Evolutionary conservation across 495 filamentous ascomycete species (phyloP).

Genomic region (Lophium mytilinum): DNA sequence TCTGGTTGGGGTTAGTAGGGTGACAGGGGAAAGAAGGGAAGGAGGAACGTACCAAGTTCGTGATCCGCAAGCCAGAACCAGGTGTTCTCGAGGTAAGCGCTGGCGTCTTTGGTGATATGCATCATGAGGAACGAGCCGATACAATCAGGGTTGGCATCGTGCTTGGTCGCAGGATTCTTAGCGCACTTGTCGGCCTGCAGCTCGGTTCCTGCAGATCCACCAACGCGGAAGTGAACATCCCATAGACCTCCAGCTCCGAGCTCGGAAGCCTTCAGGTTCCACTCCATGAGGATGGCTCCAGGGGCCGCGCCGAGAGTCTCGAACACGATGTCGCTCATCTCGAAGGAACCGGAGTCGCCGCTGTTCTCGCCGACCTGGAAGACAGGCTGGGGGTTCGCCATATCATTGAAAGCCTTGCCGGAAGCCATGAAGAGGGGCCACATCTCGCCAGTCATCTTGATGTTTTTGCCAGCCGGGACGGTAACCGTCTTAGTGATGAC

Average conservation of each 20-base stretch:
- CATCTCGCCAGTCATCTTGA: constrained; percentile 41
- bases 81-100: constrained; percentile 37
- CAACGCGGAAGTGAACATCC: constrained; percentile 43
- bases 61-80: constrained; percentile 40
- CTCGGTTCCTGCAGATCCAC: constrained; percentile 36
- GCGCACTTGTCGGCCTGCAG: constrained; percentile 36
- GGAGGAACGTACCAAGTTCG: constrained; percentile 22
- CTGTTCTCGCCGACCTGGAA: constrained; percentile 50
- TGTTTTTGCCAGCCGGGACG: constrained; percentile 23
- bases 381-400: constrained; percentile 55
- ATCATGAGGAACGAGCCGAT: constrained; percentile 37
- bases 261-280: constrained; percentile 49
- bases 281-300: constrained; percentile 68
- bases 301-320: constrained; percentile 54
- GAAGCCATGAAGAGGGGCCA: constrained; percentile 57
- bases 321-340: constrained; percentile 55
- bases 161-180: constrained; percentile 21
- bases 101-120: constrained; percentile 28
- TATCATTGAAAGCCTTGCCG: constrained; percentile 53
- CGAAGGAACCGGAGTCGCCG: constrained; percentile 45
- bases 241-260: constrained; percentile 36
- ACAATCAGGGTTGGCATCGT: constrained; percentile 35
- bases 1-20: constrained; percentile 9
- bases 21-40: no score
- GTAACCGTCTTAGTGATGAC: constrained; percentile 34